Evolutionary conservation across 768 basidiomycete genomes (phyloP).

Genomic region (Pilatotrama ljubarskyi): DNA sequence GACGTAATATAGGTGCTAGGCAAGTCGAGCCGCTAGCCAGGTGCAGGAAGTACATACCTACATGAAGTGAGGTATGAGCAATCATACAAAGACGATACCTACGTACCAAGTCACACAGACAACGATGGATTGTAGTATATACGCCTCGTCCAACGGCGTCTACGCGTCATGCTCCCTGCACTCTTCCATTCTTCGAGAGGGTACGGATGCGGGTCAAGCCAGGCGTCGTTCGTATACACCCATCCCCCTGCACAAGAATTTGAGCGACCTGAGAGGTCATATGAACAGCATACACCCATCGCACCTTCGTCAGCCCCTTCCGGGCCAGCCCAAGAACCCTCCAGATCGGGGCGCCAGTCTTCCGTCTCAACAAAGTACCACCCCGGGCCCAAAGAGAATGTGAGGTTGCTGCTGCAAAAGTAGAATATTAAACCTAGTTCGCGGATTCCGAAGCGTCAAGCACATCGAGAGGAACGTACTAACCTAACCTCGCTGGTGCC

Average conservation of each 20-base stretch:
- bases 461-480: constrained; percentile 26
- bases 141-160: constrained; percentile 69
- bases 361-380: constrained; percentile 79
- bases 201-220: constrained; percentile 52
- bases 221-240: constrained; percentile 79
- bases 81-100: not conserved
- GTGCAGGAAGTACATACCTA: too few relatives aligned
- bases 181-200: constrained; percentile 45
- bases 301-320: constrained; percentile 39
- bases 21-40: too few relatives aligned
- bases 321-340: constrained; percentile 52
- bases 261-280: constrained; percentile 19
- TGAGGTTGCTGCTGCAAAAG: constrained; percentile 67
- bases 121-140: constrained; percentile 46
- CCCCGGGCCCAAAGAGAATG: constrained; percentile 71
- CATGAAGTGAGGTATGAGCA: too few relatives aligned
- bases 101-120: not conserved
- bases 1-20: too few relatives aligned
- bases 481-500: constrained; percentile 64
- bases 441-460: not conserved
- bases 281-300: not conserved
- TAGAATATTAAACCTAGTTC: not conserved
- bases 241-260: constrained; percentile 56
- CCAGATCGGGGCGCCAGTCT: constrained; percentile 71
- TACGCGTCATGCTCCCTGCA: constrained; percentile 53